Evolutionary conservation across 1,284 basidiomycete genomes (phyloP).

Genomic region (Takashimella tepidaria): DNA sequence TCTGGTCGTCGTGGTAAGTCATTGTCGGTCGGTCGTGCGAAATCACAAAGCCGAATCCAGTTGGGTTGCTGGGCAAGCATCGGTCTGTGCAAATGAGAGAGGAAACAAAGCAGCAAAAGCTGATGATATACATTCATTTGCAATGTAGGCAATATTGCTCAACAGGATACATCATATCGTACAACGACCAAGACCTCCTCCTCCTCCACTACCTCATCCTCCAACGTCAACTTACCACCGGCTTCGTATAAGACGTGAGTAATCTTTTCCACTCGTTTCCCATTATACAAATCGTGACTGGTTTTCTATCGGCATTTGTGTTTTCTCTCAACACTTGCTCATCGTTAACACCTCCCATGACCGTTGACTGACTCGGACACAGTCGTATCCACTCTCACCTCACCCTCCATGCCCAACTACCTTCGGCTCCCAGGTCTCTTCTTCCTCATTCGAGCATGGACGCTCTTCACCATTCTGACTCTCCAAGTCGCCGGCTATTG

Average conservation of each 20-base stretch:
- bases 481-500: conserved; percentile 38
- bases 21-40: too few relatives aligned
- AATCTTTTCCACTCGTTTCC: neutral
- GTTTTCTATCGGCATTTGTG: too few relatives aligned
- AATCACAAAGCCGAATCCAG: too few relatives aligned
- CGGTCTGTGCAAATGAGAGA: too few relatives aligned
- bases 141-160: conserved; percentile 36
- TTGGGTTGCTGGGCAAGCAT: too few relatives aligned
- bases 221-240: conserved; percentile 14
- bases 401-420: conserved; percentile 21
- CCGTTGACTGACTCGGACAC: too few relatives aligned
- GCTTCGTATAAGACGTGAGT: conserved; percentile 6
- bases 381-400: conserved; percentile 23
- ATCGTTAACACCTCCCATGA: too few relatives aligned
- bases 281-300: too few relatives aligned
- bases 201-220: conserved; percentile 25
- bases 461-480: conserved; percentile 36
- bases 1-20: conserved; percentile 39
- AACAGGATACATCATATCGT: conserved; percentile 47
- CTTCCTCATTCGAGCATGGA: conserved; percentile 33
- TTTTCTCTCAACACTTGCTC: too few relatives aligned
- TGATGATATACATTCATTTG: too few relatives aligned
- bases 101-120: too few relatives aligned
- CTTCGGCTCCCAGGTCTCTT: conserved; percentile 40
- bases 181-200: conserved; percentile 31